phyloP scores from a whole-genome alignment of 805 yeast genomes.

The Torulaspora delbrueckii region DNA sequence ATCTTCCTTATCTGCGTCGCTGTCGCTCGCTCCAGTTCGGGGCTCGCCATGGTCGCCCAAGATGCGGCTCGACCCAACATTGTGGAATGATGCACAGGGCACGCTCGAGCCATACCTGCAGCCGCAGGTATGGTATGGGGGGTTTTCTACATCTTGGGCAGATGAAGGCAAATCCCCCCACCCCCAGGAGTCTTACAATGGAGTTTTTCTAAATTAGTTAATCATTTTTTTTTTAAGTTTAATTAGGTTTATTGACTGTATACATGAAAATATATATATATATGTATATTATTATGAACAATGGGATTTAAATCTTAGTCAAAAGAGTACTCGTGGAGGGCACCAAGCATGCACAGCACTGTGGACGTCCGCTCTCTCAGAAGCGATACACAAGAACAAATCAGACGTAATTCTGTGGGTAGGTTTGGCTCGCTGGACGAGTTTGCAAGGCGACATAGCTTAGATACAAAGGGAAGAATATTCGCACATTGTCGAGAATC shows the following conservation, averaged over 20 bases:
- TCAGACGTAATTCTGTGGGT: constrained; percentile 26
- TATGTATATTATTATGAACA: background rate
- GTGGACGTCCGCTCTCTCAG: background rate
- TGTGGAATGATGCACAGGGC: background rate
- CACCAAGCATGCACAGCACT: background rate
- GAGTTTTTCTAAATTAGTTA: background rate
- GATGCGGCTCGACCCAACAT: background rate
- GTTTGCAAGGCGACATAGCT: constrained; percentile 19
- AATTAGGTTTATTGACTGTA: background rate
- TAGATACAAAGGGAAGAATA: constrained; percentile 16
- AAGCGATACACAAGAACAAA: constrained; percentile 27
- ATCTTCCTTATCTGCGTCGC: constrained; percentile 13
- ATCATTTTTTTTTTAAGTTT: background rate
- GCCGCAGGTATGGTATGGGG: background rate
- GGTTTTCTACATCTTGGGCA: background rate
- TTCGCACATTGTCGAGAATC: constrained; percentile 26
- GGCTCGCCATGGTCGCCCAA: constrained; percentile 13
- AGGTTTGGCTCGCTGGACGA: constrained; percentile 19
- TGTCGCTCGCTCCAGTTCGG: constrained; percentile 9
- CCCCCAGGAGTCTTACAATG: background rate
- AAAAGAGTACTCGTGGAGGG: too few relatives aligned
- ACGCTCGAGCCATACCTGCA: background rate
- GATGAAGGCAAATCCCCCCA: background rate
- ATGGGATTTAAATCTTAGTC: background rate
- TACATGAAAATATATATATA: background rate